A percentile compares a stretch with the other conserved stretches of the same genome.
phyloP scores from a whole-genome alignment of 2,329 filamentous ascomycete genomes.

The Teratosphaeria gauchensis region DNA sequence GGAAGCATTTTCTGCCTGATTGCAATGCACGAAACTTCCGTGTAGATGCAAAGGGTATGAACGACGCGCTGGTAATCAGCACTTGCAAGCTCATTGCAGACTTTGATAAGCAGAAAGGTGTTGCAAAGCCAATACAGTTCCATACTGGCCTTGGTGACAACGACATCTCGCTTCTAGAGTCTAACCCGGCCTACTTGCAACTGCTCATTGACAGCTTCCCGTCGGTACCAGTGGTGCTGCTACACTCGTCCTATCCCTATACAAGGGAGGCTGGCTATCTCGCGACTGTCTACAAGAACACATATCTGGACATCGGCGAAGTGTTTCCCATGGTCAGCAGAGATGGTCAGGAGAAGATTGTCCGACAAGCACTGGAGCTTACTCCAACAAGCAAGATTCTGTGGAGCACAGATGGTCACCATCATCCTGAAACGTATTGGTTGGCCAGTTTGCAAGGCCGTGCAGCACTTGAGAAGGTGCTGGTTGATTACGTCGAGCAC shows the following conservation, averaged over 20 bases:
- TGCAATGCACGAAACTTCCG: slow-evolving; percentile 35
- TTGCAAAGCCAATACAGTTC: slow-evolving; percentile 68
- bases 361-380: slow-evolving; percentile 65
- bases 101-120: slow-evolving; percentile 31
- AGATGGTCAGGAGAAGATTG: slow-evolving; percentile 61
- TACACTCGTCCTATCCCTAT: slow-evolving; percentile 76
- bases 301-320: slow-evolving; percentile 73
- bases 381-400: slow-evolving; percentile 66
- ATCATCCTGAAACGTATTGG: slow-evolving; percentile 68
- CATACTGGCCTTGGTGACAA: slow-evolving; percentile 76
- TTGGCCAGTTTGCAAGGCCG: slow-evolving; percentile 64
- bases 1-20: slow-evolving; percentile 30
- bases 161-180: slow-evolving; percentile 58
- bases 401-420: slow-evolving; percentile 74
- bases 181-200: slow-evolving; percentile 69
- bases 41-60: slow-evolving; percentile 55
- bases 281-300: slow-evolving; percentile 66
- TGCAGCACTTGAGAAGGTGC: slow-evolving; percentile 57
- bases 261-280: slow-evolving; percentile 70
- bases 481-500: slow-evolving; percentile 57
- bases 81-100: slow-evolving; percentile 49
- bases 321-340: slow-evolving; percentile 71
- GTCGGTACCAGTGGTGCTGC: slow-evolving; percentile 61
- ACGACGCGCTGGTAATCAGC: slow-evolving; percentile 58
- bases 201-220: slow-evolving; percentile 61